These are phyloP conservation scores for Penicillium sp. DNA, from an alignment of 2,329 filamentous ascomycete species.

Conservation along the genomic window DNA sequence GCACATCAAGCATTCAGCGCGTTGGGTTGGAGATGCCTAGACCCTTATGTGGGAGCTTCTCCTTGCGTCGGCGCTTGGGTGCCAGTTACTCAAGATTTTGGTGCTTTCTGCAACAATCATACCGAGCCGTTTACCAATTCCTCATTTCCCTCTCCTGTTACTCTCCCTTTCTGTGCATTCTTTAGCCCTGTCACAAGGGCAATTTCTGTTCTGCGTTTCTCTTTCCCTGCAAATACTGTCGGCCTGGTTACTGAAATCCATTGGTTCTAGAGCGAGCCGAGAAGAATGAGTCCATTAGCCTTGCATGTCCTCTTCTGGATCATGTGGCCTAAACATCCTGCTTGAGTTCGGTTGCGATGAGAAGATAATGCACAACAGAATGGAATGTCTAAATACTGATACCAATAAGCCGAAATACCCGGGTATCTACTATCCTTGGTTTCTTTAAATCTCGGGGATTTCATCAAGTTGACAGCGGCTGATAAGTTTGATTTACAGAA, in stretches of 20 bases:
- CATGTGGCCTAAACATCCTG: background rate
- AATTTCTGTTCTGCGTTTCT: background rate
- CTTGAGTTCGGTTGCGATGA: background rate
- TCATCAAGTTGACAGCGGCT: background rate
- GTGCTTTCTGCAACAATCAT: background rate
- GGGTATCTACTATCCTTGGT: background rate
- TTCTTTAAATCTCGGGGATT: background rate
- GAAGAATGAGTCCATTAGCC: background rate
- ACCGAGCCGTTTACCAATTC: background rate
- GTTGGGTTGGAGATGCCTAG: background rate
- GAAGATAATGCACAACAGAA: background rate
- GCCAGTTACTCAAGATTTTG: background rate
- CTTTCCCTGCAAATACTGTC: background rate
- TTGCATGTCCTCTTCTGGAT: background rate
- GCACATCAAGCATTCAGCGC: background rate
- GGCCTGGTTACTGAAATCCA: background rate
- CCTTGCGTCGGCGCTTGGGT: slow-evolving; percentile 4
- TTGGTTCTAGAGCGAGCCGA: background rate
- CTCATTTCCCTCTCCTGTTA: background rate
- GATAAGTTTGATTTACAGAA: background rate
- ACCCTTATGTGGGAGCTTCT: background rate
- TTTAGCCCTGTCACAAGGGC: background rate
- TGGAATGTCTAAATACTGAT: background rate
- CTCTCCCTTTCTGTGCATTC: slow-evolving; percentile 1
- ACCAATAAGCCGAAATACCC: background rate